Base-by-base conservation (phyloP, 1,284 basidiomycete species). In the Irpex sp. region DNA sequence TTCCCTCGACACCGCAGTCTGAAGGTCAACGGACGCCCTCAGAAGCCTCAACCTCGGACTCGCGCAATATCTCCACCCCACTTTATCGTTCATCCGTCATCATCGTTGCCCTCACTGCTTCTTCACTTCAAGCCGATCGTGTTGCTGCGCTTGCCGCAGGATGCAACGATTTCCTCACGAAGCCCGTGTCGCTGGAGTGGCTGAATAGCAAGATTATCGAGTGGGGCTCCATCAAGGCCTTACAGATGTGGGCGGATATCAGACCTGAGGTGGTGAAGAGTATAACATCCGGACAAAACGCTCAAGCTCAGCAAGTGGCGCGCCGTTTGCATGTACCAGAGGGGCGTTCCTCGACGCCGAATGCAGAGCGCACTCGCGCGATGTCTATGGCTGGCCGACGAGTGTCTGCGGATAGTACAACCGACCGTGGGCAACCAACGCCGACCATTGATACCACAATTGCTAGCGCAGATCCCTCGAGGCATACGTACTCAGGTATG, bases 81-180 rank as follows among this genome's bases (percentile, higher is more conserved):
- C 69, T 72, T 1, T 93, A 95, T 72, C 89, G 89, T 26, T 94
- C 94, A 7, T 95, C 95, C 1, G 97, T 99, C 66, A 99, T 99
- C 76, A 99, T 99, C 69, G 97, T 99, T 66, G 97, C 97, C 11
- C 82, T 99, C 49, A 99, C 97, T 0, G 97, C 97, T 1, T 98
- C 96, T 19, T 96, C 90, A 26, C 79, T 97, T 40, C 92, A 95
- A 74, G 90, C 88, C 63, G 97, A 99, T 82, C 88, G 97, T 80
- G 94, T 98, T 44, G 91, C 91, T 21, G 97, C 97, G 15, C 85
- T 99, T 7, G 96, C 94, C 0, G 97, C 97, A 0, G 97, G 97
- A 2, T 99, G 97, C 78, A 99, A 99, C 72, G 97, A 99, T 76
- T 99, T 98, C 78, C 78, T 99, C 62, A 99, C 96, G 57, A 99